Base-by-base conservation (phyloP, 1,139 yeast species). In the Nadsonia commutata region DNA sequence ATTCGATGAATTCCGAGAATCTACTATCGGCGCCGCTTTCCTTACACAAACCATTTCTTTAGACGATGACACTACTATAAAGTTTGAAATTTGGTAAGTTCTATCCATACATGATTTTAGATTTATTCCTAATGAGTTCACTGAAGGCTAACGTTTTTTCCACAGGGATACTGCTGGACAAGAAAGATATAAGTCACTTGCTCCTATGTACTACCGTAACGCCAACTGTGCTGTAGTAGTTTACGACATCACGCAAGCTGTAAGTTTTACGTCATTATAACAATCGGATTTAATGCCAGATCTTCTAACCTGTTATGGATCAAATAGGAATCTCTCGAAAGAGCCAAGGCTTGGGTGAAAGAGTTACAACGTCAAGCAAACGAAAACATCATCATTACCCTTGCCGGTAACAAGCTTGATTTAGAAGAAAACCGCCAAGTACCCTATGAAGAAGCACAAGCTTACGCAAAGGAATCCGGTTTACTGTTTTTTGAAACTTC, bases 21-120 rank as follows among this genome's bases (percentile, higher is more conserved):
- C 95, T 20, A 90, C 97, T 6, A 90, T 90, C 48, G 97, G 97
- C 16, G 98, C 98, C 2, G 98, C 98, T 2, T 90, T 90, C 60
- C 68, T 90, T 47, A 88, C 98, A 16, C 97, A 90, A 59, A 79
- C 94, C 5, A 78, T 90, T 44, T 78, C 70, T 45, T 59, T 82
- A 60, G 69, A 78, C 62, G 66, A 77, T 18, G 65, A 65, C 44
- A 72, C 78, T 1, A 65, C 69, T 2, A 64, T 67, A 44, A 65
- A 67, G 49, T 68, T 67, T 46, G 72, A 67, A 48, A 67, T 67
- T 40, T 67, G 72, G 71, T 57, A 54, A 20, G 57, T 44, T 9
- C n/a, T 16, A 9, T 7, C n/a, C n/a, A n/a, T n/a, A n/a, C 13
- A 18, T 31, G 18, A 3, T 13, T n/a, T 37, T 21, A 27, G 22